These are phyloP conservation scores for Nitzschia inconspicua DNA, from an alignment of 108 stramenopile genomes.

Conservation along the genomic window DNA sequence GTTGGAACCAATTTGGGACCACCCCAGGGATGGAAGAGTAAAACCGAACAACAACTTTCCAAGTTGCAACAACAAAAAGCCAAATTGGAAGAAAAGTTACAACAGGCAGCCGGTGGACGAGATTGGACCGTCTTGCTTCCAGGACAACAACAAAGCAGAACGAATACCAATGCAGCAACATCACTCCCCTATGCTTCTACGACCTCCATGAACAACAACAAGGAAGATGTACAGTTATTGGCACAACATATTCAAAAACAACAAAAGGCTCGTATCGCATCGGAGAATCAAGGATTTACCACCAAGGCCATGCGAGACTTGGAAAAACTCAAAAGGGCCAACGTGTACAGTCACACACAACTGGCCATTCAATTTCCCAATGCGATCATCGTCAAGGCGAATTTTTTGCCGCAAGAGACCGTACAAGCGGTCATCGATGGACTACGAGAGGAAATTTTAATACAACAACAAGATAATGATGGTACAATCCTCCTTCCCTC, in stretches of 20 bases:
- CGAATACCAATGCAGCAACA: background rate
- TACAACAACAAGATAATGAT: background rate
- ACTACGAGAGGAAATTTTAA: slow-evolving; percentile 18
- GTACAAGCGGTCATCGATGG: slow-evolving; percentile 38
- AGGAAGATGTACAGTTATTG: slow-evolving; percentile 49
- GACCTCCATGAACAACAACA: background rate
- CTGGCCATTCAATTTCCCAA: slow-evolving; percentile 67
- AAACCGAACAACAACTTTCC: slow-evolving; percentile 30
- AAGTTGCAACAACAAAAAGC: slow-evolving; percentile 9
- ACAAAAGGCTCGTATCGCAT: slow-evolving; percentile 18
- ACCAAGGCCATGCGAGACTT: slow-evolving; percentile 87
- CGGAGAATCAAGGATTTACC: slow-evolving; percentile 67
- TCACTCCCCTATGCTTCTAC: slow-evolving; percentile 6
- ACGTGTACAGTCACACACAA: slow-evolving; percentile 71
- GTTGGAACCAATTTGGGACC: slow-evolving; percentile 53
- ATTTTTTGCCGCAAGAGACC: slow-evolving; percentile 60
- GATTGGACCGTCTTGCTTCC: slow-evolving; percentile 49
- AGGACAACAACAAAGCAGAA: slow-evolving; percentile 20
- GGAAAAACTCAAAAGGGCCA: slow-evolving; percentile 65
- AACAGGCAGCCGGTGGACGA: slow-evolving; percentile 17
- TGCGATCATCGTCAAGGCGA: slow-evolving; percentile 49
- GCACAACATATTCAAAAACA: slow-evolving; percentile 47
- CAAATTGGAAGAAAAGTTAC: slow-evolving; percentile 11
- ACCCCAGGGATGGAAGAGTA: slow-evolving; percentile 58
- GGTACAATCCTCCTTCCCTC: background rate